Evolutionary conservation across 495 filamentous ascomycete species (phyloP), one percentile per base, ranked within the genome.

Genomic region (Chaetomium fimeti): DNA sequence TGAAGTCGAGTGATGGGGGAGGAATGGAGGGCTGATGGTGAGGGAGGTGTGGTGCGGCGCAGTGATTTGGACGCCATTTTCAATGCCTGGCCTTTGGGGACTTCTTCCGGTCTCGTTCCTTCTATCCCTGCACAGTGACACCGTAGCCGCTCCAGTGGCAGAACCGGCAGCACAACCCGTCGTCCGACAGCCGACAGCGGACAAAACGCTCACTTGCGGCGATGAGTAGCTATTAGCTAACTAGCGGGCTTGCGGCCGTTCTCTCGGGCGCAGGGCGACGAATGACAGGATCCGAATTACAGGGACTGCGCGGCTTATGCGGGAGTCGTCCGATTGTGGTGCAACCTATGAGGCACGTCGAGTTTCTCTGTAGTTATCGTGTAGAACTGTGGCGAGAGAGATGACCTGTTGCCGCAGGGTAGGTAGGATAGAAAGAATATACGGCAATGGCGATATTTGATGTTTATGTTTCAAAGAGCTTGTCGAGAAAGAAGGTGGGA

Each of bases 1-100:
- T 79, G 75, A n/a, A 85, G 76, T 58, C 83, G 77, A 57, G 66
- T 63, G 57, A 74, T 55, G 61, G 74, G 66, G 24, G 74, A 69
- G 1, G 72, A 66, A 15, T 38, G 49, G 64, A 57, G 61, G 64
- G 69, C 59, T 57, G 69, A 59, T 60, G 67, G 59, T 20, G 68
- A 66, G 40, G 69, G 42, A 43, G 62, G 49, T 18, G 63, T 48
- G 67, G 70, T 45, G 60, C 40, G 63, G 59, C 61, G 56, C 51
- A 67, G 61, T 60, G 72, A 59, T 48, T 60, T 64, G 53, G 68
- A 66, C 63, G 70, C 61, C 72, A 73, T 75, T 72, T 70, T 74
- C 67, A 59, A 61, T 36, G 38, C 28, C 38, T 49, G 52, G 58
- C 36, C 48, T 54, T 29, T 22, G 32, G 58, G 43, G 27, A 36